These are phyloP conservation scores for Elongisporangium undulatum DNA, from an alignment of 352 stramenopile species.

Conservation along the genomic window DNA sequence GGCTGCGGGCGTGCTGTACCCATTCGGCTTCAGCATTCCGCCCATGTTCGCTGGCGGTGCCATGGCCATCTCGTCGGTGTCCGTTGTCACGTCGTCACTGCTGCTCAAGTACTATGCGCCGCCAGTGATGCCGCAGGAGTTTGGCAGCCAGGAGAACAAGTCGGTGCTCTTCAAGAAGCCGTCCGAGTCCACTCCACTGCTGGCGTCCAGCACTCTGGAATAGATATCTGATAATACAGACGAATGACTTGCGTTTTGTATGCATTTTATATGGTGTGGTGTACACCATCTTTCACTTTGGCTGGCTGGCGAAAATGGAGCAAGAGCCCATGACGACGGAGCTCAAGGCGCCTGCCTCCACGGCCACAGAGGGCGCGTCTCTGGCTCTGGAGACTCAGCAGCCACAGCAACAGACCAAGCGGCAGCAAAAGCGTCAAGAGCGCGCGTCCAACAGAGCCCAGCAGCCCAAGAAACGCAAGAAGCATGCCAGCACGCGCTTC, in stretches of 20 bases:
- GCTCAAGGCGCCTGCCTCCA: neutral
- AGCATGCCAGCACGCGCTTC: slow-evolving; percentile 42
- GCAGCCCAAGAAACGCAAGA: slow-evolving; percentile 48
- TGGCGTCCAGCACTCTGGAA: slow-evolving; percentile 64
- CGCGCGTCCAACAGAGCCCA: slow-evolving; percentile 12
- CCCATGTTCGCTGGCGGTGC: slow-evolving; percentile 94
- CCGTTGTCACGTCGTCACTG: slow-evolving; percentile 94
- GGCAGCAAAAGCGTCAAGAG: slow-evolving; percentile 34
- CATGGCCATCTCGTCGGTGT: slow-evolving; percentile 97
- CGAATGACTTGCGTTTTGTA: too few species aligned
- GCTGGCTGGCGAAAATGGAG: neutral
- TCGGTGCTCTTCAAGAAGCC: slow-evolving; percentile 83
- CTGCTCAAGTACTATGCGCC: slow-evolving; percentile 90
- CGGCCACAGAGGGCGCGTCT: neutral
- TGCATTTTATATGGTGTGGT: neutral
- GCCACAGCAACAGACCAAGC: slow-evolving; percentile 15
- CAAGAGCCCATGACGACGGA: neutral
- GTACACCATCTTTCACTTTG: neutral
- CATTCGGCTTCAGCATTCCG: slow-evolving; percentile 91
- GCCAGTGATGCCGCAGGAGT: slow-evolving; percentile 57
- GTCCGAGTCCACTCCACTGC: slow-evolving; percentile 59
- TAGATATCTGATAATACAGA: slow-evolving; percentile 8
- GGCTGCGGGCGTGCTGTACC: slow-evolving; percentile 96
- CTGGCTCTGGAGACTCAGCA: neutral
- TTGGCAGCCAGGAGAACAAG: slow-evolving; percentile 60